phyloP scores from a whole-genome alignment of 768 basidiomycete species.

The Mycena crocata region DNA sequence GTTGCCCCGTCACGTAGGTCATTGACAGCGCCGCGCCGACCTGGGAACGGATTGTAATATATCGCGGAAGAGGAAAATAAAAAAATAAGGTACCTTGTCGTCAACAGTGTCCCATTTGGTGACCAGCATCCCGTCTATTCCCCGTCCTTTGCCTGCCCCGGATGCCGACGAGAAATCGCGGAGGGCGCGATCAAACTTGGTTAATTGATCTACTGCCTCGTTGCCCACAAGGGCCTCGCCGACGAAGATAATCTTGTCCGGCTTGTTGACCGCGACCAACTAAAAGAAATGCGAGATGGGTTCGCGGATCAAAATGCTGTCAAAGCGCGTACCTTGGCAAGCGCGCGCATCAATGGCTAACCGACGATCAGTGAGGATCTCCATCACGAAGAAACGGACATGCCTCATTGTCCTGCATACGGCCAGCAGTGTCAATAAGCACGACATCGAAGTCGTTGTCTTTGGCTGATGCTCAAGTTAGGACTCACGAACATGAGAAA shows the following conservation, averaged over 20 bases:
- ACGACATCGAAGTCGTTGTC: constrained; percentile 97
- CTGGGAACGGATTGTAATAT: constrained; percentile 50
- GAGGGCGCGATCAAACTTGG: constrained; percentile 95
- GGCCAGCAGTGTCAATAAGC: constrained; percentile 96
- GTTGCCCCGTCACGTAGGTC: constrained; percentile 99
- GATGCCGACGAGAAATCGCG: constrained; percentile 90
- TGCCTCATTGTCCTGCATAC: constrained; percentile 99
- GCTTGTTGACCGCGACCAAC: constrained; percentile 93
- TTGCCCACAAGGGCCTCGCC: constrained; percentile 99
- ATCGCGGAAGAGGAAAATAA: neutral
- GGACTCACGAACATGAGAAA: constrained; percentile 10
- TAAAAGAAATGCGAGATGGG: constrained; percentile 42
- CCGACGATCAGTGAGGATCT: constrained; percentile 25
- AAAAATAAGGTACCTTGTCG: constrained; percentile 73
- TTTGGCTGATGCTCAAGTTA: constrained; percentile 62
- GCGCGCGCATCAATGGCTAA: constrained; percentile 95
- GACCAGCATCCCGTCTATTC: constrained; percentile 97
- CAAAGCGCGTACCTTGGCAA: constrained; percentile 79
- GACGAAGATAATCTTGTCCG: constrained; percentile 98
- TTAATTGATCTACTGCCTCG: constrained; percentile 97
- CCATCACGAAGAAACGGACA: constrained; percentile 18
- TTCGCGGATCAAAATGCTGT: constrained; percentile 13
- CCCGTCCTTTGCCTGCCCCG: constrained; percentile 78
- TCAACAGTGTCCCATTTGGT: constrained; percentile 99
- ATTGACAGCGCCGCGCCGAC: constrained; percentile 98